These are phyloP conservation scores for Lecanicillium sp. DNA, from an alignment of 2,329 filamentous ascomycete genomes.

Conservation along the genomic window DNA sequence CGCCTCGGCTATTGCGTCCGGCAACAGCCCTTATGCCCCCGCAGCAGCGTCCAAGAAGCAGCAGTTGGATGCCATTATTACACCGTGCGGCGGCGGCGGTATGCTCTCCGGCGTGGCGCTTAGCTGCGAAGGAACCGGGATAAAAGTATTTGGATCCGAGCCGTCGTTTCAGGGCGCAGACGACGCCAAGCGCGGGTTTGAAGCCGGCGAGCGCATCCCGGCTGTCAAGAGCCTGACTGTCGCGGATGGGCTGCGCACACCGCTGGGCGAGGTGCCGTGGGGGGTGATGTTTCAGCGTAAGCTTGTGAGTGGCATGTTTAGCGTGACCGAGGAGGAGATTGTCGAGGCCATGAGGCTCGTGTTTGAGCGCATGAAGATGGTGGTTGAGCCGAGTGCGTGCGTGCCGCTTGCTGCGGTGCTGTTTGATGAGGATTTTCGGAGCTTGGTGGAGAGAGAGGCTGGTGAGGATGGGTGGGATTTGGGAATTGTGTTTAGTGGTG, in stretches of 20 bases:
- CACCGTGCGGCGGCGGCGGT: constrained; percentile 81
- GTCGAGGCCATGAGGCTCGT: constrained; percentile 66
- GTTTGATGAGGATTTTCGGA: constrained; percentile 77
- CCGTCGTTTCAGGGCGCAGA: constrained; percentile 76
- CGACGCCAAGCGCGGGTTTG: constrained; percentile 67
- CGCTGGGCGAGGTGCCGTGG: constrained; percentile 72
- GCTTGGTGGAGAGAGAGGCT: constrained; percentile 59
- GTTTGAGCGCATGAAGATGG: constrained; percentile 79
- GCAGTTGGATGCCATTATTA: constrained; percentile 62
- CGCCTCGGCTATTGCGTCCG: constrained; percentile 35
- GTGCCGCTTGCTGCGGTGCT: constrained; percentile 78
- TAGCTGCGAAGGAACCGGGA: constrained; percentile 61
- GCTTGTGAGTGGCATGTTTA: constrained; percentile 64
- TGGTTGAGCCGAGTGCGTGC: constrained; percentile 81
- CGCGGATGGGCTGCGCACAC: constrained; percentile 81
- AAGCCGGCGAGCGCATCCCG: constrained; percentile 53
- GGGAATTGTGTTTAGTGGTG: constrained; percentile 51
- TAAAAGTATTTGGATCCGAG: constrained; percentile 78
- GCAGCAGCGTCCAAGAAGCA: constrained; percentile 11
- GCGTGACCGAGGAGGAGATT: constrained; percentile 78
- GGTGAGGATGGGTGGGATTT: constrained; percentile 68
- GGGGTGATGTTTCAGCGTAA: constrained; percentile 59
- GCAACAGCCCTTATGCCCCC: constrained; percentile 7
- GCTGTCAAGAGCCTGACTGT: constrained; percentile 70
- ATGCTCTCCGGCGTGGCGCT: constrained; percentile 79